Evolutionary conservation across 257 asterid species (phyloP).

Genomic region (Solanum verrucosum): DNA sequence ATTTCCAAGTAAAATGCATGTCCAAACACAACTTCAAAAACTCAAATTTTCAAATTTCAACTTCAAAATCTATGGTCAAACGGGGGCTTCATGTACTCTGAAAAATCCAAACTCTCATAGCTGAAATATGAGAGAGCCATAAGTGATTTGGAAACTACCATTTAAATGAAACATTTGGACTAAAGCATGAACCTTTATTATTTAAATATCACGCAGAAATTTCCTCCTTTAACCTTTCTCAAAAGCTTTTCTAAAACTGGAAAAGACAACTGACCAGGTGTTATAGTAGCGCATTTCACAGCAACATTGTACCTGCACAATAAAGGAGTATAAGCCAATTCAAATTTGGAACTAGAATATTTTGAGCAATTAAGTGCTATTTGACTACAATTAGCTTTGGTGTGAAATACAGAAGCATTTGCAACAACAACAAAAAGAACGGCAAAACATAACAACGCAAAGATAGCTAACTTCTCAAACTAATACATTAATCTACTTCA

Average conservation of each 20-base stretch:
- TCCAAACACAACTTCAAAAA: neutral
- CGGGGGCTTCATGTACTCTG: neutral
- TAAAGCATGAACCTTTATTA: neutral
- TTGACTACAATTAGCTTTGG: neutral
- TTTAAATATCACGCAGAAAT: neutral
- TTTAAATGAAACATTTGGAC: neutral
- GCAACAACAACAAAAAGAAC: neutral
- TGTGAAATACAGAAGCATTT: neutral
- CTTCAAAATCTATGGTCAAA: neutral
- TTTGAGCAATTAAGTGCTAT: neutral
- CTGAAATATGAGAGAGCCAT: neutral
- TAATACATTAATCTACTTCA: neutral
- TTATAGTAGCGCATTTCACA: conserved; percentile 90
- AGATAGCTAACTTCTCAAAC: neutral
- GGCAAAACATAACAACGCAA: neutral
- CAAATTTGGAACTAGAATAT: neutral
- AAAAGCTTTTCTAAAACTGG: neutral
- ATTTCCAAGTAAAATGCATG: neutral
- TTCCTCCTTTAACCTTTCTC: neutral
- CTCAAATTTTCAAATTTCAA: neutral
- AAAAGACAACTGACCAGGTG: conserved; percentile 56
- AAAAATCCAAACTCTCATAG: neutral
- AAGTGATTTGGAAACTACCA: neutral
- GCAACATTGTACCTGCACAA: conserved; percentile 80
- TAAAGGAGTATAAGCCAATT: neutral